Percentiles rank a stretch among this genome's conserved stretches.
These are phyloP conservation scores for Naganishia albida DNA, from an alignment of 1,284 basidiomycete genomes.

Conservation along the genomic window DNA sequence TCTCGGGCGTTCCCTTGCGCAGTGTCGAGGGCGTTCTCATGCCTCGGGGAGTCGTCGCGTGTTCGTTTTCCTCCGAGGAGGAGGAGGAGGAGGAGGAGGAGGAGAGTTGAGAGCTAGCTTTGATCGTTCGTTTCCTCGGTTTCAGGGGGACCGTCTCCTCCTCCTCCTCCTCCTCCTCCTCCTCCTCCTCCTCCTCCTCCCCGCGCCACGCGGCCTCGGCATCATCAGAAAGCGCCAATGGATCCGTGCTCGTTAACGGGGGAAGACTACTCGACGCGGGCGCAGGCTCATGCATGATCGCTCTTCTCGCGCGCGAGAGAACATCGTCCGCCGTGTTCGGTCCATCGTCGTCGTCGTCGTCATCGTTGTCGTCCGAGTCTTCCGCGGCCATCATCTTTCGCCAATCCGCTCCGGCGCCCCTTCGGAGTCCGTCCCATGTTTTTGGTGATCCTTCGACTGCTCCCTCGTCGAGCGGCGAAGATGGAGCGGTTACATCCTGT, in stretches of 20 bases:
- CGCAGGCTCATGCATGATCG: background rate
- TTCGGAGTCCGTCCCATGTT: background rate
- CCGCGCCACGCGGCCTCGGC: too few relatives aligned
- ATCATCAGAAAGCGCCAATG: background rate
- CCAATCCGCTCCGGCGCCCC: conserved; percentile 15
- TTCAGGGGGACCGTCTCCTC: conserved; percentile 9
- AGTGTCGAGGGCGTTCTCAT: background rate
- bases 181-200: background rate
- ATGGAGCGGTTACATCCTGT: background rate
- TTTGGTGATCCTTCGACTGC: background rate
- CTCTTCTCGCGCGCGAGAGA: conserved; percentile 5
- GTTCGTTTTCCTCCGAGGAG: background rate
- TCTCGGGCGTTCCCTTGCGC: background rate
- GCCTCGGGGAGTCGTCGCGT: background rate
- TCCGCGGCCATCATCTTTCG: background rate
- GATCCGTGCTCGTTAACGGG: conserved; percentile 6
- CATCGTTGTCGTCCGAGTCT: background rate
- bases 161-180: background rate
- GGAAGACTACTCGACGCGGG: conserved; percentile 14
- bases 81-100: conserved; percentile 1
- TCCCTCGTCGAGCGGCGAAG: background rate
- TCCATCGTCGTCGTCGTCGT: background rate
- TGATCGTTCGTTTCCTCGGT: conserved; percentile 2
- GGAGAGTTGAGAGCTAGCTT: background rate
- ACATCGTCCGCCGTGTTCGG: background rate